These are phyloP conservation scores for Fabrea salina DNA, from an alignment of 169 alveolate species.

Conservation along the genomic window DNA sequence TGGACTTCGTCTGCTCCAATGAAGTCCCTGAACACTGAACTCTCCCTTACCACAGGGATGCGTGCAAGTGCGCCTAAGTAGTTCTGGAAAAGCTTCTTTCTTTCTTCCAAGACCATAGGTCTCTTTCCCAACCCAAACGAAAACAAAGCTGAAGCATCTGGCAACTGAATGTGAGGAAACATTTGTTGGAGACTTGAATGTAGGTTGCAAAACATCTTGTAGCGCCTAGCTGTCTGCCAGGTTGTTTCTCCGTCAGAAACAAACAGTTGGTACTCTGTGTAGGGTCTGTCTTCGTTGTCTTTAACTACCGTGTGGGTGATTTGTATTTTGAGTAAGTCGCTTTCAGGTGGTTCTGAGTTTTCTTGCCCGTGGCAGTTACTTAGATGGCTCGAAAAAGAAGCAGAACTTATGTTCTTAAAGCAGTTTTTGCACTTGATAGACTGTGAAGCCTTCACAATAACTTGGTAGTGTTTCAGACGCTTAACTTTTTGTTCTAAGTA, in stretches of 20 bases:
- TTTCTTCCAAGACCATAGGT: conserved; percentile 61
- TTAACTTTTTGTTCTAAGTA: conserved; percentile 56
- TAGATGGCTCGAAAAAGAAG: conserved; percentile 57
- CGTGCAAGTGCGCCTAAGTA: conserved; percentile 53
- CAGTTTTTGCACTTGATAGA: conserved; percentile 71
- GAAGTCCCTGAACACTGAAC: conserved; percentile 51
- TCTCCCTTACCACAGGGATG: conserved; percentile 56
- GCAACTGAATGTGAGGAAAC: conserved; percentile 59
- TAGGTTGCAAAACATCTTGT: conserved; percentile 59
- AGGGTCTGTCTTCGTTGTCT: conserved; percentile 61
- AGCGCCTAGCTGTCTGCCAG: conserved; percentile 55
- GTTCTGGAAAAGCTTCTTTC: conserved; percentile 59
- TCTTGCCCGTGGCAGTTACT: conserved; percentile 51
- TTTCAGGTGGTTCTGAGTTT: conserved; percentile 19
- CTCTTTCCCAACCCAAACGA: conserved; percentile 33
- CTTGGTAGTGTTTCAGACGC: conserved; percentile 54
- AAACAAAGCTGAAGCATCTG: conserved; percentile 43
- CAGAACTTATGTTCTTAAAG: conserved; percentile 45
- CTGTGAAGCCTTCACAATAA: conserved; percentile 51
- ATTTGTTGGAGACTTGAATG: conserved; percentile 44
- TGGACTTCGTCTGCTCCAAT: conserved; percentile 21
- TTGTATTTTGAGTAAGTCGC: conserved; percentile 27
- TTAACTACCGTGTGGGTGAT: conserved; percentile 39
- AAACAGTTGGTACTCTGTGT: conserved; percentile 62
- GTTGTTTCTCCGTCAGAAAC: conserved; percentile 38